phyloP scores from a whole-genome alignment of 106 monocot genomes.

The Dendrobium nobile region DNA sequence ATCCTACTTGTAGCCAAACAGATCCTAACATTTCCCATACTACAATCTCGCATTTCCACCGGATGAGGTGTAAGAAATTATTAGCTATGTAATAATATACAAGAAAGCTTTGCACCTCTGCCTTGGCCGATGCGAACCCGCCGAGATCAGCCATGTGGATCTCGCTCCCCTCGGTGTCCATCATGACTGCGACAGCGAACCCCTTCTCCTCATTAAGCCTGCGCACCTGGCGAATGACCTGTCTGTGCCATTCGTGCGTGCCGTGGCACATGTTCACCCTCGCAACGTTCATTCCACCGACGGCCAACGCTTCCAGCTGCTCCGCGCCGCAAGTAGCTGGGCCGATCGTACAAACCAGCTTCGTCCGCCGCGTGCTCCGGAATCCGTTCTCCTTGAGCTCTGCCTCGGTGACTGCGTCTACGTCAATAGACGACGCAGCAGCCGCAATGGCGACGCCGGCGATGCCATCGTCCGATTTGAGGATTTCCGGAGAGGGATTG shows the following conservation, averaged over 20 bases:
- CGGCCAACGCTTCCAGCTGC: constrained; percentile 93
- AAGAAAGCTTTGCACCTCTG: too few relatives aligned
- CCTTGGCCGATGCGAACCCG: constrained; percentile 10
- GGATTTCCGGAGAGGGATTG: constrained; percentile 4
- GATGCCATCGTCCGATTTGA: constrained; percentile 21
- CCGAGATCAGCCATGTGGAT: constrained; percentile 82
- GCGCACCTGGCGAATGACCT: constrained; percentile 61
- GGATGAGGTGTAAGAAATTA: too few relatives aligned
- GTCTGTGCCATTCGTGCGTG: constrained; percentile 74
- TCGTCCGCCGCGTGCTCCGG: constrained; percentile 74
- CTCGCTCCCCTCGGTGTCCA: constrained; percentile 86
- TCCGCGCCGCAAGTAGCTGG: constrained; percentile 74
- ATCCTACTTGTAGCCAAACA: too few relatives aligned
- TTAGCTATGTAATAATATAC: too few relatives aligned
- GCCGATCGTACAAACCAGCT: constrained; percentile 94
- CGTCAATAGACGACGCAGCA: constrained; percentile 41
- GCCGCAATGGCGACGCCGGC: neutral
- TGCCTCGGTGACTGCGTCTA: constrained; percentile 76
- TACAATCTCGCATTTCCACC: too few relatives aligned
- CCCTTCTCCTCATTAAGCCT: constrained; percentile 94
- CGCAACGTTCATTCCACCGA: constrained; percentile 95
- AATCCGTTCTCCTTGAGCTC: constrained; percentile 99
- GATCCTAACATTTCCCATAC: too few relatives aligned
- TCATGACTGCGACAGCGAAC: constrained; percentile 75
- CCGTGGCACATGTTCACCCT: constrained; percentile 99